Base-by-base conservation (phyloP, 306 rosid genomes). In the Pyrus communis region DNA sequence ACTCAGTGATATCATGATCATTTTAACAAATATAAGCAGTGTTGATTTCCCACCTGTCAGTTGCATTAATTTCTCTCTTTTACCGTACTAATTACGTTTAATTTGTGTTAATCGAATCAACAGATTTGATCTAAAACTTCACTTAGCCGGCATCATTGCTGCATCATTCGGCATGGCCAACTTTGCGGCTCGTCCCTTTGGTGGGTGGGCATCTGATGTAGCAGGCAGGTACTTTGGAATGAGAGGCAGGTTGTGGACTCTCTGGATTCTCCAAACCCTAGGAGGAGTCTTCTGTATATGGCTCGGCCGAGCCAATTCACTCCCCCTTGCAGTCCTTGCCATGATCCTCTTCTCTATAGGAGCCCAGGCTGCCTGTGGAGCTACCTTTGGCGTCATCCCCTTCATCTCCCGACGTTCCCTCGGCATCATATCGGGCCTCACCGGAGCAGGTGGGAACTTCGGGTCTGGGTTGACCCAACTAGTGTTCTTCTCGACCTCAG, bases 131-230 rank as follows among this genome's bases (percentile, higher is more conserved):
- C 95, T 95, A 2, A 83, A 90, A 84, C 92, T 95, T 54, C 98
- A 88, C 88, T 87, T 91, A 0, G 97, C 98, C 2, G 98, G 12
- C 3, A 76, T 89, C 23, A 90, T 95, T 8, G 97, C 97, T 0
- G 98, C 97, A 2, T 65, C 92, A 18, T 95, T 95, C 18, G 98
- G 98, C 12, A 92, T 92, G 98, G 98, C 98, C 15, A 95, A 95
- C 83, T 1, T 94, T 0, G 9, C 88, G 1, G 96, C 98, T 54
- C 86, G 96, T 4, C 98, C 98, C 14, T 86, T 92, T 9, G 98
- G 98, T 2, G 98, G 97, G 4, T 94, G 63, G 7, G 74, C 90
- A 0, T 94, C 97, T 0, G 97, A 94, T 62, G 0, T 49, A 0
- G 85, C 96, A 5, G 96, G 88, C 1, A 63, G 89, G 10, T 61